These are phyloP conservation scores for Delonix regia DNA, from an alignment of 306 rosid genomes.

Conservation along the genomic window DNA sequence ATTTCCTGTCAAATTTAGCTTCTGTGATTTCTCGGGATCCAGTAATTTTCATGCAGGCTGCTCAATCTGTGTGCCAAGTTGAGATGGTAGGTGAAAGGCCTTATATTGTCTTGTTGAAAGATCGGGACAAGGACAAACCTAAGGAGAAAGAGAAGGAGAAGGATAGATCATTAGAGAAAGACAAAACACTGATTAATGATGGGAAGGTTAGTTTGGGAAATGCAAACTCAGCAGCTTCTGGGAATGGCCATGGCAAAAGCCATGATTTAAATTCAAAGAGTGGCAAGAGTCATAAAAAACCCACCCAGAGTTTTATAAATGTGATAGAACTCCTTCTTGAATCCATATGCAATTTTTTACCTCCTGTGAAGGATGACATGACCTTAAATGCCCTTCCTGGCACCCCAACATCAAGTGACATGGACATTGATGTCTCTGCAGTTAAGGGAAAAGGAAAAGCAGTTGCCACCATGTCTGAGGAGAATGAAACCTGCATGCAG, in stretches of 20 bases:
- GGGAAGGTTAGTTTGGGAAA: constrained; percentile 63
- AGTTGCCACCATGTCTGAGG: constrained; percentile 68
- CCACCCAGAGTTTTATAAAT: constrained; percentile 72
- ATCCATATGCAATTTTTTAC: constrained; percentile 68
- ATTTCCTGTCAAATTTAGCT: constrained; percentile 72
- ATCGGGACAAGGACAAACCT: constrained; percentile 82
- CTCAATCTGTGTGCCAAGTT: constrained; percentile 92
- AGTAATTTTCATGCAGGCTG: constrained; percentile 86
- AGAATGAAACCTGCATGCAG: constrained; percentile 53
- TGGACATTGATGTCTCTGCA: constrained; percentile 89
- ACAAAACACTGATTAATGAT: constrained; percentile 62
- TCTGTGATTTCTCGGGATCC: constrained; percentile 98
- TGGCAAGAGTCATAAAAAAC: constrained; percentile 70
- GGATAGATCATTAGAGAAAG: constrained; percentile 76
- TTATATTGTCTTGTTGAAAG: constrained; percentile 80
- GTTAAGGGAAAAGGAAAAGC: constrained; percentile 98
- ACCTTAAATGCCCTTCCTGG: constrained; percentile 46
- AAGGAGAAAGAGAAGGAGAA: constrained; percentile 88
- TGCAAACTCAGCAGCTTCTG: constrained; percentile 56
- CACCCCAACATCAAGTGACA: constrained; percentile 65
- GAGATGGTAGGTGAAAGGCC: constrained; percentile 98
- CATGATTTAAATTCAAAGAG: constrained; percentile 69
- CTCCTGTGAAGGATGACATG: constrained; percentile 69
- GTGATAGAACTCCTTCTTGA: constrained; percentile 93
- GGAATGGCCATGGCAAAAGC: constrained; percentile 66